Evolutionary conservation across 148 eudicot genomes (phyloP), one percentile per base, ranked within the genome.

Genomic region (Nyssa sinensis): DNA sequence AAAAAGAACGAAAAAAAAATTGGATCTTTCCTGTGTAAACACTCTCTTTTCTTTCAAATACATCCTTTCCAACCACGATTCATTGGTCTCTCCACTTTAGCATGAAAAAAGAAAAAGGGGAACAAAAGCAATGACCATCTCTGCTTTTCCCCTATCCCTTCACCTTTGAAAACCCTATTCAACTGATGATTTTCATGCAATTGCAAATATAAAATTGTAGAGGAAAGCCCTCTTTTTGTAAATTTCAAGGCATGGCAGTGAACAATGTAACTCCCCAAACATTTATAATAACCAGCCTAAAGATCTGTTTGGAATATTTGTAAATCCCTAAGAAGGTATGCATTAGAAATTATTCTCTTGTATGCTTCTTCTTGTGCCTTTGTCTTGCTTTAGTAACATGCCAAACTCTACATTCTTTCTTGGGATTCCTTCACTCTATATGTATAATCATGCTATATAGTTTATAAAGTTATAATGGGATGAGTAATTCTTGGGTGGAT

Each of bases 301-400:
- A 69, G 80, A 76, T 79, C 69, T 83, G 73, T 69, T 78, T 59
- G 80, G 82, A 75, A 79, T 81, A 77, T 75, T 69, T 76, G 80
- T 28, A 70, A 83, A 83, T 83, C 86, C 86, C 86, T 65, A 79
- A 69, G 80, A 66, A 79, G 55, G 71, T 76, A 73, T 75, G 62
- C 82, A n/a, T 80, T 72, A 72, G 55, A 72, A 82, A 66, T 76
- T 65, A 58, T 49, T 25, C 64, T 64, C 17, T 70, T 23, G 70
- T 49, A 63, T 47, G 69, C 74, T 33, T 74, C 78, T n/a, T 66
- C 16, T 44, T 12, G 32, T 70, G 55, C 35, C 19, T 68, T 75
- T 79, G 76, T 83, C 82, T 83, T 44, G 80, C 82, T 76, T 69
- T 76, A 73, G 83, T 79, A 83, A 79, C 83, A 79, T 83, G 84